Base-by-base conservation (phyloP, 1,284 basidiomycete species). In the Rhodotorula mucilaginosa region DNA sequence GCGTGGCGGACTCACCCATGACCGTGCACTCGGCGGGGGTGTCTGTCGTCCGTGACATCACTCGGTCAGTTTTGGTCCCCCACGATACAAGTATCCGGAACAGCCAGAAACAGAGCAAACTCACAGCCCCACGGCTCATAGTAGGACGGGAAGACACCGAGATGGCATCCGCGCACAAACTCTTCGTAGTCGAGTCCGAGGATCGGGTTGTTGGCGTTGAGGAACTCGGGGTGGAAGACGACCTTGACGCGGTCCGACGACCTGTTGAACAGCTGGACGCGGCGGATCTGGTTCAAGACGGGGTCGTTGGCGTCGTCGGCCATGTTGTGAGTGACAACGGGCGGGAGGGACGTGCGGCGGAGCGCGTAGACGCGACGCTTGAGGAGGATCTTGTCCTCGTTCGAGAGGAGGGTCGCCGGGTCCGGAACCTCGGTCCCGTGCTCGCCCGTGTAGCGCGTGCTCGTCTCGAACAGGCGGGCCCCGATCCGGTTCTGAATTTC, bases 311-410 rank as follows among this genome's bases (percentile, higher is more conserved):
- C 83, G 80, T 98, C 96, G 80, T 98, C 95, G 47, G 87, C 88
- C 95, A 98, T 98, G 84, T 99, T 99, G 85, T 99, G 96, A 23
- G 96, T 99, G 51, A 90, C 90, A 56, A 99, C 87, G 0, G 96
- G 92, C 0, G 96, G 96, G 29, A 96, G 87, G 31, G 92, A 89
- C 83, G 91, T 93, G 74, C 96, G 88, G 84, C 95, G 96, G 71
- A 99, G 87, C 2, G 96, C 96, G 80, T 96, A 97, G 72, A 97
- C 95, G 70, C 96, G 90, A 21, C 95, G 89, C 84, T 99, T 99
- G 78, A 99, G 87, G 29, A 94, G 85, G n/a, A 98, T 89, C 82
- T 92, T 92, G 84, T 99, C 96, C 81, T 97, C 92, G 46, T 90
- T 87, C 0, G 93, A 93, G 31, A 98, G 85, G 21, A 99, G 86